Percentiles rank a stretch among this genome's conserved stretches.
Conservation (phyloP, 495 filamentous ascomycete genomes). For the Pyrenula massariospora region DNA sequence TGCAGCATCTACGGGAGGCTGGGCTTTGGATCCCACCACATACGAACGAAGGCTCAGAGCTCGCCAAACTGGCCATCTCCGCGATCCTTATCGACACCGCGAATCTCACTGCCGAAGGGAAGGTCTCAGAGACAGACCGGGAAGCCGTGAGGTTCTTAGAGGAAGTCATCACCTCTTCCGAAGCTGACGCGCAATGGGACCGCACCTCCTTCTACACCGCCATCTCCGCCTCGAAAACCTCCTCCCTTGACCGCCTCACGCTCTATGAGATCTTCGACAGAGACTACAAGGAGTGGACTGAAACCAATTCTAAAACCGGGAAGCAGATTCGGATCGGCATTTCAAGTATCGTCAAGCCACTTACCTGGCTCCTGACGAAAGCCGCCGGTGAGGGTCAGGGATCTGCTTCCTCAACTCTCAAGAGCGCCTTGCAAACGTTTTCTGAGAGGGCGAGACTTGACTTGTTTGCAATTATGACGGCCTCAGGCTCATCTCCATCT, state of each 20-base stretch:
- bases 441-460: slow-evolving; percentile 45
- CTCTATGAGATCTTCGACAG: slow-evolving; percentile 70
- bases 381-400: slow-evolving; percentile 13
- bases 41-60: slow-evolving; percentile 25
- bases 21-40: slow-evolving; percentile 39
- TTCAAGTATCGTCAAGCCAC: slow-evolving; percentile 55
- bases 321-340: slow-evolving; percentile 53
- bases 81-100: slow-evolving; percentile 77
- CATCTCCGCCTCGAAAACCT: slow-evolving; percentile 56
- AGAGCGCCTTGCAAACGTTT: slow-evolving; percentile 39
- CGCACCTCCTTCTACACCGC: slow-evolving; percentile 47
- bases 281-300: slow-evolving; percentile 88
- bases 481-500: slow-evolving; percentile 34
- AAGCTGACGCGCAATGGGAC: slow-evolving; percentile 35
- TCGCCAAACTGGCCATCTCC: slow-evolving; percentile 67
- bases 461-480: slow-evolving; percentile 69
- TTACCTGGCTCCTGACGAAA: slow-evolving; percentile 51
- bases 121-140: slow-evolving; percentile 62
- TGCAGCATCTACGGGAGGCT: slow-evolving; percentile 41
- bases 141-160: slow-evolving; percentile 55
- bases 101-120: slow-evolving; percentile 56
- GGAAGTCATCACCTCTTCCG: slow-evolving; percentile 26
- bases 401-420: slow-evolving; percentile 21
- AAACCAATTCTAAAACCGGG: slow-evolving; percentile 19
- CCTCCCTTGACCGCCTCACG: slow-evolving; percentile 51